Base-by-base conservation (phyloP, 257 asterid species). In the Mentha longifolia region DNA sequence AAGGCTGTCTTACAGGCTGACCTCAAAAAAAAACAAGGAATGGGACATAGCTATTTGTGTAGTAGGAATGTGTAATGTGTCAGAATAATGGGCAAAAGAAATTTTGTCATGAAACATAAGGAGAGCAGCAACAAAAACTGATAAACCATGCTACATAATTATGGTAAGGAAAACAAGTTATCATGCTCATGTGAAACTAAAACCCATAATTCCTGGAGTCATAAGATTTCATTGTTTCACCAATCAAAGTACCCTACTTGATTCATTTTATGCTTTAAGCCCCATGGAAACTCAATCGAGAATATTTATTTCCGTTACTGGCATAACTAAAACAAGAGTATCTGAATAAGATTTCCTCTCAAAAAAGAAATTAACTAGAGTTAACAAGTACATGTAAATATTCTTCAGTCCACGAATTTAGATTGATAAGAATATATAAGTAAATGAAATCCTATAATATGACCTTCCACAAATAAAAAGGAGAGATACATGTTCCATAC, bases 391-490 rank as follows among this genome's bases (percentile, higher is more conserved):
- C 50, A 61, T 9, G 35, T 61, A 60, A n/a, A 61, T 11, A 37
- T 17, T 61, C 67, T 61, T 19, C 33, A 61, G 28, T n/a, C 28
- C 67, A 61, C 17, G n/a, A 35, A 61, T 5, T 61, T 17, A 61
- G 51, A 61, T 37, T 0, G 28, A 10, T 61, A 61, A 61, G 11
- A 39, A 28, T 14, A 25, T 57, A 57, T 5, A 35, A 15, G 56
- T n/a, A 49, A n/a, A 49, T 16, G 37, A 50, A 17, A 61, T 17
- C n/a, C 31, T 12, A 61, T 9, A 35, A 17, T 39, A 30, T 14
- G 64, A 61, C 33, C 16, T 4, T 16, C 50, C 15, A 19, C 35
- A 61, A 17, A 39, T 16, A 15, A 30, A 61, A 61, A 39, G 9
- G 50, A 61, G 16, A 61, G 13, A 60, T 59, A 60, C 4, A 16